phyloP scores from a whole-genome alignment of 768 basidiomycete genomes.

The Suillus subluteus region DNA sequence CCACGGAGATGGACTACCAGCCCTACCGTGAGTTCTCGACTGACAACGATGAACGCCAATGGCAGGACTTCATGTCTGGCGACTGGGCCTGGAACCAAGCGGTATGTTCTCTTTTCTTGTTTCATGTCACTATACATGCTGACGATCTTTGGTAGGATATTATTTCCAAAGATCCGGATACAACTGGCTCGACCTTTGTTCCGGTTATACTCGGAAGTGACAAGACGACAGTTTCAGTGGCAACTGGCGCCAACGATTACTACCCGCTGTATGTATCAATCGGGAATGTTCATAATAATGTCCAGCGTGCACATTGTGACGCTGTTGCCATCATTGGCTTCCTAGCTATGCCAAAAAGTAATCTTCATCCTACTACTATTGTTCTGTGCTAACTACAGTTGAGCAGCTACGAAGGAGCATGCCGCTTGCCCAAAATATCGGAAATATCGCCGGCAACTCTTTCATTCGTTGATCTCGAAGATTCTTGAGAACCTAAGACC shows the following conservation, averaged over 20 bases:
- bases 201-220: constrained; percentile 27
- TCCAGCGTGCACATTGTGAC: constrained; percentile 23
- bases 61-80: no score
- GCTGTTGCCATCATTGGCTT: constrained; percentile 25
- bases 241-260: constrained; percentile 27
- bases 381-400: no score
- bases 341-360: constrained; percentile 24
- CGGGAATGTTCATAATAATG: constrained; percentile 26
- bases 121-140: no score
- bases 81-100: no score
- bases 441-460: constrained; percentile 34
- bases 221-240: constrained; percentile 33
- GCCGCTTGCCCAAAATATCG: constrained; percentile 21
- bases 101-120: no score
- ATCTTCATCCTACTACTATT: neutral
- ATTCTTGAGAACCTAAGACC: constrained; percentile 30
- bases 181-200: constrained; percentile 12
- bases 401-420: no score
- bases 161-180: no score
- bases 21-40: constrained; percentile 17
- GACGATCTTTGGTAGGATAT: no score
- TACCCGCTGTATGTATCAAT: constrained; percentile 29
- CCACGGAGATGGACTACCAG: constrained; percentile 20
- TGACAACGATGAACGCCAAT: no score
- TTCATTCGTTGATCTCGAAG: constrained; percentile 30